A percentile compares a stretch with the other conserved stretches of the same genome.
Conservation (phyloP, 1,139 yeast genomes). For the Candida sanyaensis region DNA sequence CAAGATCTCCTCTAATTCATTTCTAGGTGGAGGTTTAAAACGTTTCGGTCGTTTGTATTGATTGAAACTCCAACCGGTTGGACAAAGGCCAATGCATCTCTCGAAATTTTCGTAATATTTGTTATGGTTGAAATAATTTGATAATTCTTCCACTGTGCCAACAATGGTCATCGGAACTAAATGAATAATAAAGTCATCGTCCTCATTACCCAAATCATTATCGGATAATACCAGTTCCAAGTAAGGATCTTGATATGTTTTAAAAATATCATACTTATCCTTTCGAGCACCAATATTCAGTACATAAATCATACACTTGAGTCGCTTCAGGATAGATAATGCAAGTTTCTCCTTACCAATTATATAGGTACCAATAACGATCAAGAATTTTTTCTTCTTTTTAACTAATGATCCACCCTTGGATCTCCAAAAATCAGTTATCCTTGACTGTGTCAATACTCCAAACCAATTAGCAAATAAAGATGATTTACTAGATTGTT, state of each 20-base stretch:
- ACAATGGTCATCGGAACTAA: conserved; percentile 63
- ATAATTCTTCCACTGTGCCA: conserved; percentile 35
- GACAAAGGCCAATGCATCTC: conserved; percentile 64
- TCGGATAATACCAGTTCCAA: conserved; percentile 31
- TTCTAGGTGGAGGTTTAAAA: neutral
- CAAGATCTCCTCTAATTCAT: conserved; percentile 13
- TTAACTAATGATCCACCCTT: neutral
- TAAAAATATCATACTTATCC: conserved; percentile 44
- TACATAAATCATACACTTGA: conserved; percentile 50
- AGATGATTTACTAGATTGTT: conserved; percentile 25
- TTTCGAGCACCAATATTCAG: conserved; percentile 55
- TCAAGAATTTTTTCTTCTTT: conserved; percentile 47
- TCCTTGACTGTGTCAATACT: conserved; percentile 36
- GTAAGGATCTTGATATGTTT: conserved; percentile 33
- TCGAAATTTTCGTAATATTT: conserved; percentile 49
- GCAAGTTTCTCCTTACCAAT: conserved; percentile 92
- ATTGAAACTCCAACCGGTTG: conserved; percentile 87
- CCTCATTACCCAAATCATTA: conserved; percentile 31
- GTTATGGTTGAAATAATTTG: conserved; percentile 53
- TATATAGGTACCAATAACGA: conserved; percentile 85
- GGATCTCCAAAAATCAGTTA: conserved; percentile 40
- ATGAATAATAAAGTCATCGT: conserved; percentile 64
- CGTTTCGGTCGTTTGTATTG: conserved; percentile 9
- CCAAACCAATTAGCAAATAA: conserved; percentile 43
- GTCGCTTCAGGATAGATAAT: conserved; percentile 58